Percentiles rank a stretch among this genome's conserved stretches.
Evolutionary conservation across 768 basidiomycete genomes (phyloP).

Genomic region (Russula sp.): DNA sequence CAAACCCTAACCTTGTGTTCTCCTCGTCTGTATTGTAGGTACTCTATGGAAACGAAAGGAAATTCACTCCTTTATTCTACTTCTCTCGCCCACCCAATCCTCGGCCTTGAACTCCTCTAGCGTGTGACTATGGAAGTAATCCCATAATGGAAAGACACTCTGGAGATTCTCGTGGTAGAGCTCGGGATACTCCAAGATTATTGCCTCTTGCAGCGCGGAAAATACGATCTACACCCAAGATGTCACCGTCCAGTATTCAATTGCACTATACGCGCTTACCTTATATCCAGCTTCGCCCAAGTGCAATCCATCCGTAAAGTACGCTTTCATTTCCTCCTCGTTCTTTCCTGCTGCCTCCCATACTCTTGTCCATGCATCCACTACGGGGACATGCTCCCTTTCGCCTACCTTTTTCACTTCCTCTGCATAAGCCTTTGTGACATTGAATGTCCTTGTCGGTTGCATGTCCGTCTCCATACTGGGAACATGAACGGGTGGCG

Average conservation of each 20-base stretch:
- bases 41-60: too few relatives aligned
- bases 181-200: constrained; percentile 56
- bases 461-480: constrained; percentile 48
- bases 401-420: constrained; percentile 58
- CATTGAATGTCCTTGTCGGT: constrained; percentile 56
- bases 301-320: constrained; percentile 75
- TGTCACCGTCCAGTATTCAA: not conserved
- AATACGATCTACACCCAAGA: constrained; percentile 51
- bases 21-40: not conserved
- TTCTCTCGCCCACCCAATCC: not conserved
- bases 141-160: constrained; percentile 56
- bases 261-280: constrained; percentile 37
- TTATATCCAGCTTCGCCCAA: constrained; percentile 67
- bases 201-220: constrained; percentile 51
- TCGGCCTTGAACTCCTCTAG: constrained; percentile 21
- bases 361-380: constrained; percentile 71
- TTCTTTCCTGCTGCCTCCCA: constrained; percentile 66
- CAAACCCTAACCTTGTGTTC: not conserved
- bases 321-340: constrained; percentile 46
- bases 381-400: constrained; percentile 50
- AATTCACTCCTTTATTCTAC: not conserved
- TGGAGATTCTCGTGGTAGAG: constrained; percentile 59
- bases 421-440: constrained; percentile 63
- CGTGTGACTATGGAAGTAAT: constrained; percentile 23
- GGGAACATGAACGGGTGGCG: constrained; percentile 72